phyloP scores from a whole-genome alignment of 2,329 filamentous ascomycete species.

The Penicillium sp. region DNA sequence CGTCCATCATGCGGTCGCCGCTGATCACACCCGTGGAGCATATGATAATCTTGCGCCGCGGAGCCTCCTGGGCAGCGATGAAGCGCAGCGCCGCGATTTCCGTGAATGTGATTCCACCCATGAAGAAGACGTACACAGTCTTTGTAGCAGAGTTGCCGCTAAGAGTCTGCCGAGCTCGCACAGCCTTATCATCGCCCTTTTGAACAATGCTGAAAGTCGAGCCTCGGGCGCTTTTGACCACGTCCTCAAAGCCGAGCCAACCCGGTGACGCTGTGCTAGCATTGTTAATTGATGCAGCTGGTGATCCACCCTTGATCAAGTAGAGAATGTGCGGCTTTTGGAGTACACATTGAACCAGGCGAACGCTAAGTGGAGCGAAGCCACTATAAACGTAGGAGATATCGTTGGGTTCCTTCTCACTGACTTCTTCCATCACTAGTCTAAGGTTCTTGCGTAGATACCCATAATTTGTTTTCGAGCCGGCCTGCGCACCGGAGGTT shows the following conservation, averaged over 20 bases:
- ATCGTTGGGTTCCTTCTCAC: constrained; percentile 91
- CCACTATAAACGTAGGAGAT: constrained; percentile 98
- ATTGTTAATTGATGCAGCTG: constrained; percentile 51
- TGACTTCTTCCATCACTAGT: constrained; percentile 93
- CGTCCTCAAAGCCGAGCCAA: constrained; percentile 92
- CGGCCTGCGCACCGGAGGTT: constrained; percentile 65
- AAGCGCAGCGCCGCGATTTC: constrained; percentile 94
- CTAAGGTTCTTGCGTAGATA: constrained; percentile 83
- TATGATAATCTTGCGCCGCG: constrained; percentile 81
- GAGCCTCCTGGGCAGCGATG: constrained; percentile 81
- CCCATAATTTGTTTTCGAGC: constrained; percentile 85
- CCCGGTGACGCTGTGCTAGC: constrained; percentile 69
- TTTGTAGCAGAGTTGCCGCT: constrained; percentile 76
- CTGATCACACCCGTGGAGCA: constrained; percentile 90
- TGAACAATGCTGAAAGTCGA: constrained; percentile 91
- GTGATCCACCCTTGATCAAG: constrained; percentile 67
- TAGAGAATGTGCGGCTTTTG: constrained; percentile 84
- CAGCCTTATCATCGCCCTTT: constrained; percentile 88
- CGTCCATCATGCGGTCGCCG: constrained; percentile 85
- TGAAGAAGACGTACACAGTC: constrained; percentile 92
- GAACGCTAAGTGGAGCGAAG: constrained; percentile 88
- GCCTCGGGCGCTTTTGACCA: constrained; percentile 82
- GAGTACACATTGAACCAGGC: constrained; percentile 87
- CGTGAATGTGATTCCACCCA: constrained; percentile 95
- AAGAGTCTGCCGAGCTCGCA: constrained; percentile 81